Evolutionary conservation across 202 grass and related monocot genomes (phyloP).

Genomic region (Hordeum pubiflorum): DNA sequence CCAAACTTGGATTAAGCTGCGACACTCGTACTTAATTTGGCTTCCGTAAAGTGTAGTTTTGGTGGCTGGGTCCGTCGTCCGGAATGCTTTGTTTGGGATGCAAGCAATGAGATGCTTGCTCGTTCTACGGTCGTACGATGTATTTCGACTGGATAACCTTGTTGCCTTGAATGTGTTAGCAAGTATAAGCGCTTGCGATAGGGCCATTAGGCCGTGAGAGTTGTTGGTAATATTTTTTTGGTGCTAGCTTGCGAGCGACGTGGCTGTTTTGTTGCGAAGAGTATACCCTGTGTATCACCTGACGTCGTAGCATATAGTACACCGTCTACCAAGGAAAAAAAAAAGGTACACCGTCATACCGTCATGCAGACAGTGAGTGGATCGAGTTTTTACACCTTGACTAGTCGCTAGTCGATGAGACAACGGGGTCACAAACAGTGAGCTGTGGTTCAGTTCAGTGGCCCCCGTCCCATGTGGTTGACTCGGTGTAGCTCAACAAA

Average conservation of each 20-base stretch:
- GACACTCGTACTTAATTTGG: not conserved
- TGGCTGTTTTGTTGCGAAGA: not conserved
- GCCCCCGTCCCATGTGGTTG: not conserved
- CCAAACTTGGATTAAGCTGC: constrained; percentile 8
- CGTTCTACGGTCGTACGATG: not conserved
- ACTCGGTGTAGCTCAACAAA: not conserved
- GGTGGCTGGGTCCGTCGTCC: not conserved
- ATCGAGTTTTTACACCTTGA: not conserved
- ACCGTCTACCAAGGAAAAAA: too few species aligned
- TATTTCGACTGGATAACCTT: not conserved
- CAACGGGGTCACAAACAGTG: not conserved
- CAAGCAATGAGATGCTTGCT: constrained; percentile 7
- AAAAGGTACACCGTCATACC: not conserved
- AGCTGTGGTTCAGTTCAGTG: not conserved
- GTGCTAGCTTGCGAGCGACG: not conserved
- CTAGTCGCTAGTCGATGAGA: not conserved
- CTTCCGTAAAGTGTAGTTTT: not conserved
- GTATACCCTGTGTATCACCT: not conserved
- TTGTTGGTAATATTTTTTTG: not conserved
- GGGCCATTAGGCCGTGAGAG: not conserved
- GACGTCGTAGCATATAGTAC: not conserved
- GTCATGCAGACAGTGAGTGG: not conserved
- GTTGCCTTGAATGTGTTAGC: not conserved
- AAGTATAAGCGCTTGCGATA: not conserved
- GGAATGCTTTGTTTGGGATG: constrained; percentile 31